Evolutionary conservation across 2,329 filamentous ascomycete species (phyloP).

Genomic region (Penicillium sp.): DNA sequence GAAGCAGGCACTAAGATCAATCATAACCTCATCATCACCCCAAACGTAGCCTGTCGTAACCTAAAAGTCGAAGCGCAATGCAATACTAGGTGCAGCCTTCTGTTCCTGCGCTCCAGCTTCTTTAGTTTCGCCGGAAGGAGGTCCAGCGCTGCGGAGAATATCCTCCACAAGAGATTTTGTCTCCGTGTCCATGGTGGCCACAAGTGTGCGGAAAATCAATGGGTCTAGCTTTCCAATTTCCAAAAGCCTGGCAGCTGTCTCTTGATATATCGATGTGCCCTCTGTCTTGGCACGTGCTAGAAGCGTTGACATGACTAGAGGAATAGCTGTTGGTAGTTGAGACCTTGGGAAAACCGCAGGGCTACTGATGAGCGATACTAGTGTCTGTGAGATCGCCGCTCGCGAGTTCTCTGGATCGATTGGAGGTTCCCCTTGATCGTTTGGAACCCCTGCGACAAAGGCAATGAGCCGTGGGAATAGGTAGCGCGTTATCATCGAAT

Average conservation of each 20-base stretch:
- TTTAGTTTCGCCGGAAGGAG: slow-evolving; percentile 38
- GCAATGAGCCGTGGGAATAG: slow-evolving; percentile 70
- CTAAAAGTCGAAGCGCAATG: slow-evolving; percentile 89
- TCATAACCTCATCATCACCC: neutral
- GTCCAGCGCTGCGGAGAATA: slow-evolving; percentile 63
- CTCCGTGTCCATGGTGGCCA: slow-evolving; percentile 65
- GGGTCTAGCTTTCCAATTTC: slow-evolving; percentile 78
- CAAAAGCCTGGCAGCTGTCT: slow-evolving; percentile 72
- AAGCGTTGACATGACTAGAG: slow-evolving; percentile 72
- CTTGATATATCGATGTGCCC: slow-evolving; percentile 56
- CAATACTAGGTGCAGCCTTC: slow-evolving; percentile 70
- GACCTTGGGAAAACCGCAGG: slow-evolving; percentile 24
- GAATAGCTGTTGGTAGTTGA: slow-evolving; percentile 54
- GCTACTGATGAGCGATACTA: slow-evolving; percentile 65
- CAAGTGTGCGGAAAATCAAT: slow-evolving; percentile 66
- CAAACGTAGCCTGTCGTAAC: neutral
- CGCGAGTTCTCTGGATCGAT: slow-evolving; percentile 72
- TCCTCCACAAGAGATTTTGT: slow-evolving; percentile 77
- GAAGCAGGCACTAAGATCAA: neutral
- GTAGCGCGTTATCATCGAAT: slow-evolving; percentile 69
- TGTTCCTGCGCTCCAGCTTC: slow-evolving; percentile 48
- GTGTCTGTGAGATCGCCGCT: slow-evolving; percentile 65
- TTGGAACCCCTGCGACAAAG: slow-evolving; percentile 58
- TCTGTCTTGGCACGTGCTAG: slow-evolving; percentile 68
- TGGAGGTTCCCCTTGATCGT: slow-evolving; percentile 57